phyloP scores from a whole-genome alignment of 805 yeast genomes.

The Nakazawaea ishiwadae region DNA sequence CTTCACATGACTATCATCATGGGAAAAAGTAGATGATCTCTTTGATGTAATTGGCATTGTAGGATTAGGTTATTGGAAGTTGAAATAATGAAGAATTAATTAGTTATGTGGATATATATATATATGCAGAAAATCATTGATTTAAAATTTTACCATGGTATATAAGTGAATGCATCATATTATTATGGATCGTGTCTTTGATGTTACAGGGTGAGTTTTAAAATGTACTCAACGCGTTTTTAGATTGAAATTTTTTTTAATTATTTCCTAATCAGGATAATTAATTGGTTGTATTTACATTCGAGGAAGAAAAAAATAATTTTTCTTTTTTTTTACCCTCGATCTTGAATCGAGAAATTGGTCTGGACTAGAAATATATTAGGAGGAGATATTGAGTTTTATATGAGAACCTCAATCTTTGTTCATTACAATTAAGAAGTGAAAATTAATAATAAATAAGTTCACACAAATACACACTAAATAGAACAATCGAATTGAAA shows the following conservation, averaged over 20 bases:
- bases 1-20: neutral
- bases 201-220: too few species aligned
- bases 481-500: neutral
- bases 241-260: neutral
- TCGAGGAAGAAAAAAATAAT: too few species aligned
- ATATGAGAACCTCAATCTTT: too few species aligned
- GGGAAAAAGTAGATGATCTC: neutral
- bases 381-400: too few species aligned
- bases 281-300: neutral
- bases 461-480: too few species aligned
- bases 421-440: too few species aligned
- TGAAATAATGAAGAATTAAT: neutral
- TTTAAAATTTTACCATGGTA: too few species aligned
- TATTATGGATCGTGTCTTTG: neutral
- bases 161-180: neutral
- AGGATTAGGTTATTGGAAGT: neutral
- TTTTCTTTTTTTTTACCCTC: too few species aligned
- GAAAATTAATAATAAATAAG: too few species aligned
- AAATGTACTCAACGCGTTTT: too few species aligned
- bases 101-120: neutral
- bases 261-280: neutral
- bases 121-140: neutral
- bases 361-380: too few species aligned
- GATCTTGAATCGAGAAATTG: too few species aligned
- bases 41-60: neutral